Conservation (phyloP, 2,329 filamentous ascomycete species). For the Trichoderma afroharzianum region DNA sequence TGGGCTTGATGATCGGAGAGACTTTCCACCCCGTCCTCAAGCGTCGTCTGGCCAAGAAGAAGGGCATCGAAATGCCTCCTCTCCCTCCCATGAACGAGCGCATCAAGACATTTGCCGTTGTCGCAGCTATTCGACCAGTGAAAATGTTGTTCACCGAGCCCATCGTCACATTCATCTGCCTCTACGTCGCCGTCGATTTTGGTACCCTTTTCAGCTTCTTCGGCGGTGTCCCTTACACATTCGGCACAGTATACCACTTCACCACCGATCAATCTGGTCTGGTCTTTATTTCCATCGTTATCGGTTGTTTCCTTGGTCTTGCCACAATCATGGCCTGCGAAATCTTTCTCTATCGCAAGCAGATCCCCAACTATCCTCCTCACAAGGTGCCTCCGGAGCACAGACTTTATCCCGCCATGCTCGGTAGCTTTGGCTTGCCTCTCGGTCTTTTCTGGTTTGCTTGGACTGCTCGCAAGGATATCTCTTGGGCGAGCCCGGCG, state of each 20-base stretch:
- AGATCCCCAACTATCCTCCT: slow-evolving; percentile 31
- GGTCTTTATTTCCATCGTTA: slow-evolving; percentile 44
- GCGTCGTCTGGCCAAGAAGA: slow-evolving; percentile 35
- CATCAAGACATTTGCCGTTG: slow-evolving; percentile 36
- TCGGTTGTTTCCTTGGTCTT: slow-evolving; percentile 44
- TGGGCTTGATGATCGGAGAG: slow-evolving; percentile 45
- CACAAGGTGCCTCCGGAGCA: slow-evolving; percentile 50
- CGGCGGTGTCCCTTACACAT: slow-evolving; percentile 47
- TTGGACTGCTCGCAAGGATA: slow-evolving; percentile 47
- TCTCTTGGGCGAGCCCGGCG: slow-evolving; percentile 50
- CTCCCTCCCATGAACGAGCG: slow-evolving; percentile 25
- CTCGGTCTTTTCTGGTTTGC: slow-evolving; percentile 58
- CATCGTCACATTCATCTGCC: slow-evolving; percentile 53
- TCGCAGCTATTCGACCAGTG: slow-evolving; percentile 48
- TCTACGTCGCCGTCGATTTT: slow-evolving; percentile 51
- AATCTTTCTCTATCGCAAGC: slow-evolving; percentile 38
- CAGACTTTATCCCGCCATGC: slow-evolving; percentile 56
- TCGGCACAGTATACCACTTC: slow-evolving; percentile 44
- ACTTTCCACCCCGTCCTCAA: slow-evolving; percentile 54
- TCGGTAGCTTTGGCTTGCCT: slow-evolving; percentile 52
- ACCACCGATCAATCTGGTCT: slow-evolving; percentile 39
- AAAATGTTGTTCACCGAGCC: slow-evolving; percentile 61
- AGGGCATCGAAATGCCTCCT: slow-evolving; percentile 28
- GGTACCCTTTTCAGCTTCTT: slow-evolving; percentile 53
- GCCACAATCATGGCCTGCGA: slow-evolving; percentile 41